Evolutionary conservation across 257 asterid genomes (phyloP), one percentile per base, ranked within the genome.

Genomic region (Gynochthodes officinalis): DNA sequence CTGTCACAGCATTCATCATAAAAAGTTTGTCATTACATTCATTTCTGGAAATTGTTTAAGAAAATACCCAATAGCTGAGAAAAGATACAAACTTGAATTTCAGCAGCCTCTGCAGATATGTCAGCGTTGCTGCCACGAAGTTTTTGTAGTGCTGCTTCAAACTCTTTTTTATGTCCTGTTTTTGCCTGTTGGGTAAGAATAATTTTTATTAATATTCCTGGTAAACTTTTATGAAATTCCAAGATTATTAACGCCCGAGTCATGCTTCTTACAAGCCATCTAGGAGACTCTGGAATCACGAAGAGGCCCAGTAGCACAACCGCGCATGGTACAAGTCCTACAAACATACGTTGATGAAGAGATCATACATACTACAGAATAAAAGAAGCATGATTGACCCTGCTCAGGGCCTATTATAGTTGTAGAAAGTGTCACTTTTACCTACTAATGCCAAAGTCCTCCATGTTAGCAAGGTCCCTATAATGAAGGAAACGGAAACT

Each of bases 271-370:
- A 91, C 97, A 77, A 93, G 92, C 97, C 98, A 91, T 81, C 98
- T 86, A 1, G 96, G 98, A 2, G 98, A 93, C 72, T 93, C 97
- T 2, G 98, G 98, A 68, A 89, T 91, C 75, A 89, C 67, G 67
- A 81, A 59, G 28, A 93, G 85, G 19, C 98, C 98, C 25, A 84
- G 37, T 75, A 91, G 79, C 64, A 91, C 85, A 78, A 93, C 72
- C 42, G 78, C 91, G 72, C 97, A 91, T 49, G 97, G 97, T 77
- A 87, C 58, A 40, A 93, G 70, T 76, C 91, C 98, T 93, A 91
- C 86, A 80, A 50, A 43, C 67, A 71, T 65, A 43, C 48, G 50
- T 21, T 33, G 67, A 40, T 16, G 66, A 60, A 76, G 40, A 70
- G 70, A 74, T 71, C 73, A 76, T n/a, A 40, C 16, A 53, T 67